Percentiles rank a stretch among this genome's conserved stretches.
phyloP scores from a whole-genome alignment of 352 stramenopile species.

The Pelagophyceae sp. region DNA sequence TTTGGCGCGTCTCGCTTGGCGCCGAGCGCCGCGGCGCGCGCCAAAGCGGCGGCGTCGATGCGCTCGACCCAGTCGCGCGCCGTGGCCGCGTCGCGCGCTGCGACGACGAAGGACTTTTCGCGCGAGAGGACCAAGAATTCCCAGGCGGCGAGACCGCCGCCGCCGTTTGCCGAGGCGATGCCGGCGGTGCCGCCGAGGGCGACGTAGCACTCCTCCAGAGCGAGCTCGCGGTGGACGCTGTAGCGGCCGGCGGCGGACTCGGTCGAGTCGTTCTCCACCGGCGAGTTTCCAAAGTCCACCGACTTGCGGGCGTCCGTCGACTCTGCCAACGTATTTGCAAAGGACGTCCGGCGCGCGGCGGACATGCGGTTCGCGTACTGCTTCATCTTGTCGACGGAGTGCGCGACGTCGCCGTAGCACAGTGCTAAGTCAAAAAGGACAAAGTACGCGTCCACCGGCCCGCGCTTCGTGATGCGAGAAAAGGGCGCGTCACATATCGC shows the following conservation, averaged over 20 bases:
- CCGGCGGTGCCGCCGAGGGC: not conserved
- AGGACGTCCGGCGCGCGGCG: not conserved
- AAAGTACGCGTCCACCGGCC: constrained; percentile 7
- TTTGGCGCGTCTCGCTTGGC: not conserved
- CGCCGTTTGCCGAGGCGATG: no score
- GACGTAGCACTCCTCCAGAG: not conserved
- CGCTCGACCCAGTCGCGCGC: not conserved
- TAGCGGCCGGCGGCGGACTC: not conserved
- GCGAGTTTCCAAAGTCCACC: not conserved
- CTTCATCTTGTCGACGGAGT: not conserved
- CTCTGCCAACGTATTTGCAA: not conserved
- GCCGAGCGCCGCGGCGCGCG: not conserved
- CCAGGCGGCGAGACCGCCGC: not conserved
- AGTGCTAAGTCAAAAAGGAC: not conserved
- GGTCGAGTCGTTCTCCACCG: no score
- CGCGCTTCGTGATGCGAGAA: not conserved
- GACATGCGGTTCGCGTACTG: not conserved
- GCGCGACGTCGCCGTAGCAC: constrained; percentile 4
- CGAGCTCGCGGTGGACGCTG: not conserved
- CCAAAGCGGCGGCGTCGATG: not conserved
- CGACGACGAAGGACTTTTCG: constrained; percentile 1
- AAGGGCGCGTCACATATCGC: not conserved
- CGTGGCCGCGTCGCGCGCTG: not conserved
- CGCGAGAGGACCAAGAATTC: not conserved
- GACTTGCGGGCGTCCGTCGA: not conserved